Conservation (phyloP, 352 stramenopile genomes). For the Globisporangium orthogonon region DNA sequence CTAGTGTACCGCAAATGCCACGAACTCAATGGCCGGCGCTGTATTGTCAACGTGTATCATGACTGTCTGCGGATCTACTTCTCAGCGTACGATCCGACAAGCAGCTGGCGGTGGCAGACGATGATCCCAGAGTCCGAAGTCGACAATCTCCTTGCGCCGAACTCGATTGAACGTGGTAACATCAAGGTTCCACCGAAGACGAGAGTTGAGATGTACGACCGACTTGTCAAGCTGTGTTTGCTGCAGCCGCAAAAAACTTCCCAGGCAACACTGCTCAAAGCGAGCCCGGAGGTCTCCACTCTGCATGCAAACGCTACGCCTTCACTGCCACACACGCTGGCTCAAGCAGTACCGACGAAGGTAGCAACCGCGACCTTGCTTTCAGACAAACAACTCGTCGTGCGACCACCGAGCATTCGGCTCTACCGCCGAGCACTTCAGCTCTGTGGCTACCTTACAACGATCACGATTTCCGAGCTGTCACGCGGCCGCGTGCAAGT, state of each 20-base stretch:
- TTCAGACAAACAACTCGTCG: conserved; percentile 21
- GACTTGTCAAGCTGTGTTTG: conserved; percentile 48
- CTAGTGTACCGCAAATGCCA: conserved; percentile 54
- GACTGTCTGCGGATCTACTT: conserved; percentile 68
- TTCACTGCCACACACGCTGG: too few relatives aligned
- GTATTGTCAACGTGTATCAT: conserved; percentile 62
- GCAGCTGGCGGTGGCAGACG: conserved; percentile 43
- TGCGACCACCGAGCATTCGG: conserved; percentile 39
- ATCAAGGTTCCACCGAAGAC: conserved; percentile 39
- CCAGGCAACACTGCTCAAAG: neutral
- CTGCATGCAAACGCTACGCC: neutral
- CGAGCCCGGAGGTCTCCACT: neutral
- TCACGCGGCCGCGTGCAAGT: conserved; percentile 54
- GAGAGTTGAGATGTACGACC: conserved; percentile 52
- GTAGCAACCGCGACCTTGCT: neutral
- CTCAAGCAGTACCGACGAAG: too few relatives aligned
- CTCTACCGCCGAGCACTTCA: conserved; percentile 46
- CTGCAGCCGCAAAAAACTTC: conserved; percentile 19
- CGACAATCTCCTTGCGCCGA: conserved; percentile 53
- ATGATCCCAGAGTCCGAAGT: conserved; percentile 50
- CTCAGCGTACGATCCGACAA: conserved; percentile 53
- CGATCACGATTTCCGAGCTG: conserved; percentile 55
- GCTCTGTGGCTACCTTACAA: conserved; percentile 37
- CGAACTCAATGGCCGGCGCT: conserved; percentile 32
- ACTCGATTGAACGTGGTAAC: conserved; percentile 37